These are phyloP conservation scores for Westerdykella aurantiaca DNA, from an alignment of 2,329 filamentous ascomycete species.

Conservation along the genomic window DNA sequence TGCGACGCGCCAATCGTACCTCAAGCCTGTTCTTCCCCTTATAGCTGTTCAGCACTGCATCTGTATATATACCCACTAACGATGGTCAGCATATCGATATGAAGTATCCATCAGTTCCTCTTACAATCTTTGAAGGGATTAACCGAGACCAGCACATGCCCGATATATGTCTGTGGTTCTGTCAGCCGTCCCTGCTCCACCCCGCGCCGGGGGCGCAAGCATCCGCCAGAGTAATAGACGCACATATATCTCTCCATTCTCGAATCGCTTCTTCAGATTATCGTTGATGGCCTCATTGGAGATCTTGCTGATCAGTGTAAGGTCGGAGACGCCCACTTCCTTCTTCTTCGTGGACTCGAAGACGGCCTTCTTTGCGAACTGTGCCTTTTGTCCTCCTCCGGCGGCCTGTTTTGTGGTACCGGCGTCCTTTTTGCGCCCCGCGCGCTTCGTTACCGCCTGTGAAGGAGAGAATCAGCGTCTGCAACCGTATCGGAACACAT, in stretches of 20 bases:
- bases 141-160: conserved; percentile 97
- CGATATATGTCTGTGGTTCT: conserved; percentile 75
- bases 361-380: conserved; percentile 87
- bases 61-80: conserved; percentile 90
- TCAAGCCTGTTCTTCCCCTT: conserved; percentile 95
- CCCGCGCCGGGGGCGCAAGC: conserved; percentile 14
- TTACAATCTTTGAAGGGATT: conserved; percentile 89
- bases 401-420: conserved; percentile 36
- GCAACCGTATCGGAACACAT: conserved; percentile 2
- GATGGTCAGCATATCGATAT: conserved; percentile 32
- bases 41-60: conserved; percentile 87
- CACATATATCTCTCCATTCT: conserved; percentile 93
- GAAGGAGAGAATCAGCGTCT: conserved; percentile 15
- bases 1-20: conserved; percentile 19
- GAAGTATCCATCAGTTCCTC: conserved; percentile 23
- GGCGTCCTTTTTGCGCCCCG: conserved; percentile 53
- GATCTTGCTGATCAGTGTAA: conserved; percentile 96
- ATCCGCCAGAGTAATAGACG: conserved; percentile 30
- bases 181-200: conserved; percentile 20
- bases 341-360: conserved; percentile 98
- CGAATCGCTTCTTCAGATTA: conserved; percentile 96
- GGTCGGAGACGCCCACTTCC: conserved; percentile 95
- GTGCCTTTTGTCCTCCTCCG: conserved; percentile 46
- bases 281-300: conserved; percentile 99
- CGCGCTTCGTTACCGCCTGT: conserved; percentile 53